A percentile compares a stretch with the other conserved stretches of the same genome.
These are phyloP conservation scores for Trypanosoma conorhini DNA, from an alignment of 208 protist species.

Conservation along the genomic window DNA sequence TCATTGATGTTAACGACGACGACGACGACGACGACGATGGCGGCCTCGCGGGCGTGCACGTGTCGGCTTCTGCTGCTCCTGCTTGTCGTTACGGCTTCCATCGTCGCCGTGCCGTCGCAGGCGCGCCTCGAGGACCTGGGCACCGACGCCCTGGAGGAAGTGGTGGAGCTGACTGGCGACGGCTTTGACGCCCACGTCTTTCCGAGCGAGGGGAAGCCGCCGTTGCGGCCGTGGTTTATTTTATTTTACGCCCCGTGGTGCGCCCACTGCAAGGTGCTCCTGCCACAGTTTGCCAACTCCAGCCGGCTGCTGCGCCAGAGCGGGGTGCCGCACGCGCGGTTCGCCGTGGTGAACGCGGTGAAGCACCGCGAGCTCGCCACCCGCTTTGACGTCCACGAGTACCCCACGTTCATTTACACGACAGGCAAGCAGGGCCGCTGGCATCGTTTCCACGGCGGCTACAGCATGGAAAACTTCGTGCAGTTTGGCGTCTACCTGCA, in stretches of 20 bases:
- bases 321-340: conserved; percentile 39
- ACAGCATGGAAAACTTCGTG: conserved; percentile 54
- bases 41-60: neutral
- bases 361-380: conserved; percentile 39
- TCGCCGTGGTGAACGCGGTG: conserved; percentile 66
- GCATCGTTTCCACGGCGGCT: conserved; percentile 55
- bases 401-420: conserved; percentile 82
- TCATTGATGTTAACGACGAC: too few relatives aligned
- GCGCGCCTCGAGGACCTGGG: conserved; percentile 6
- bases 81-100: neutral
- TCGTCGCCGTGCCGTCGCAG: conserved; percentile 2
- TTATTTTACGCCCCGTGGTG: conserved; percentile 88
- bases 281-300: conserved; percentile 76
- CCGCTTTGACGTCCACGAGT: conserved; percentile 60
- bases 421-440: conserved; percentile 53
- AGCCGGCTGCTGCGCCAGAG: conserved; percentile 38
- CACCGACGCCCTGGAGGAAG: conserved; percentile 22
- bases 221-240: conserved; percentile 58
- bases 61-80: neutral
- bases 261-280: conserved; percentile 67
- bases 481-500: conserved; percentile 63
- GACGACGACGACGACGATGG: neutral
- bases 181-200: conserved; percentile 80
- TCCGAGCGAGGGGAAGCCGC: conserved; percentile 3
- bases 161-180: conserved; percentile 36